Base-by-base conservation (phyloP, 352 stramenopile species). In the Phytophthora macrochlamydospora region DNA sequence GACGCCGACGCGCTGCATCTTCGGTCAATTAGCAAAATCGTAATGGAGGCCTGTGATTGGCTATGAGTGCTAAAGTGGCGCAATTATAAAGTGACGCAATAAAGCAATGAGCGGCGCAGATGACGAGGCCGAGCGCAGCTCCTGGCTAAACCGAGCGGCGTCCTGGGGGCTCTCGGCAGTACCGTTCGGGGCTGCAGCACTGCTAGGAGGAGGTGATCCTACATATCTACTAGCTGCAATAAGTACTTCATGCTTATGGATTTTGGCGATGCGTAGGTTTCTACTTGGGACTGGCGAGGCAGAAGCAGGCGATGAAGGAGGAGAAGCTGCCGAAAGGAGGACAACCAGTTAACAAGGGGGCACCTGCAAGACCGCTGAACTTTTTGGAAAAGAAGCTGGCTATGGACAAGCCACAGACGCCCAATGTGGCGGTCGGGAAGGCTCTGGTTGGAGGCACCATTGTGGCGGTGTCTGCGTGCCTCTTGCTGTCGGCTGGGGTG, bases 251-350 rank as follows among this genome's bases (percentile, higher is more conserved):
- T 11, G 7, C 40, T 55, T n/a, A 45, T 52, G 9, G 48, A 45
- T 38, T 56, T 56, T 38, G 28, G 32, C 42, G 18, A 24, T 66
- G 49, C 18, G 38, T 56, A 90, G 81, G 81, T 30, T 90, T 90
- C 52, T 90, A 90, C 64, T 85, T 84, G 55, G 81, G 81, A 33
- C 71, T 87, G 68, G 69, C 59, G 2, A 76, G 72, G 45, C 81
- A 83, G 55, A 66, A 79, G 56, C 73, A 75, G 28, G 57, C 67
- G 7, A 68, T 76, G 32, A 56, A 62, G 5, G 62, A 76, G n/a
- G 75, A 89, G 48, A 68, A 83, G 52, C 65, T 73, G 40, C 67
- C 51, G 28, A 35, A 56, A 6, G 44, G 54, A 45, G 55, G 64
- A 7, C 58, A 33, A 7, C 61, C 56, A 12, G 18, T 29, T 4